Evolutionary conservation across 805 yeast genomes (phyloP).

Genomic region (Starmera amethionina): DNA sequence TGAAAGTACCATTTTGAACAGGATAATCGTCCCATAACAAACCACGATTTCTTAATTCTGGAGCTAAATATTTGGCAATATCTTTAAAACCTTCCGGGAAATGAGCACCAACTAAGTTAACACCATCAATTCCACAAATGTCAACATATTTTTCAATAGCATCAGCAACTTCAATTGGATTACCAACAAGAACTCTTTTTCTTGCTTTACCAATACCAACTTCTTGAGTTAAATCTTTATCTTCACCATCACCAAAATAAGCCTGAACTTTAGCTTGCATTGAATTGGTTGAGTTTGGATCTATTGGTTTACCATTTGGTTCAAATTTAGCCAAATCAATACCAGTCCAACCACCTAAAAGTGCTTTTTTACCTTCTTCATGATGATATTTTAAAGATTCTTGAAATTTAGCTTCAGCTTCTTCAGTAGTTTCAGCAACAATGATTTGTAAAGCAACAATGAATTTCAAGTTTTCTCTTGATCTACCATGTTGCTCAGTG

Average conservation of each 20-base stretch:
- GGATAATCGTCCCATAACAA: slow-evolving; percentile 29
- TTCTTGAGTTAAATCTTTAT: slow-evolving; percentile 17
- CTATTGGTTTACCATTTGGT: slow-evolving; percentile 21
- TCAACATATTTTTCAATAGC: slow-evolving; percentile 31
- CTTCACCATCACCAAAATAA: slow-evolving; percentile 13
- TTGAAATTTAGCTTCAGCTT: slow-evolving; percentile 23
- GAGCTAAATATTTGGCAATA: slow-evolving; percentile 23
- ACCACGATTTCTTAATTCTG: slow-evolving; percentile 26
- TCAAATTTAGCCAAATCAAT: slow-evolving; percentile 24
- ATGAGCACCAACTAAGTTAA: slow-evolving; percentile 29
- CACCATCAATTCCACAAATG: slow-evolving; percentile 31
- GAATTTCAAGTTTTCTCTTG: slow-evolving; percentile 24
- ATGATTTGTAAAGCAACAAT: slow-evolving; percentile 23
- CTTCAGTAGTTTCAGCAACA: slow-evolving; percentile 26
- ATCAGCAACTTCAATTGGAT: slow-evolving; percentile 28
- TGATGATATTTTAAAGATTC: slow-evolving; percentile 20
- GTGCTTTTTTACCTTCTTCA: slow-evolving; percentile 29
- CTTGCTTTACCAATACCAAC: slow-evolving; percentile 21
- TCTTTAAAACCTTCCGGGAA: slow-evolving; percentile 31
- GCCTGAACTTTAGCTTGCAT: slow-evolving; percentile 22
- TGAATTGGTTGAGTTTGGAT: slow-evolving; percentile 18
- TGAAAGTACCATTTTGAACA: slow-evolving; percentile 3
- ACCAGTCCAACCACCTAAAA: slow-evolving; percentile 33
- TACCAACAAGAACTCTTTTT: slow-evolving; percentile 22
- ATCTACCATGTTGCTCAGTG: slow-evolving; percentile 20